Percentiles rank a stretch among this genome's conserved stretches.
Conservation (phyloP, 75 land plant genomes). For the Selaginella tamariscina region DNA sequence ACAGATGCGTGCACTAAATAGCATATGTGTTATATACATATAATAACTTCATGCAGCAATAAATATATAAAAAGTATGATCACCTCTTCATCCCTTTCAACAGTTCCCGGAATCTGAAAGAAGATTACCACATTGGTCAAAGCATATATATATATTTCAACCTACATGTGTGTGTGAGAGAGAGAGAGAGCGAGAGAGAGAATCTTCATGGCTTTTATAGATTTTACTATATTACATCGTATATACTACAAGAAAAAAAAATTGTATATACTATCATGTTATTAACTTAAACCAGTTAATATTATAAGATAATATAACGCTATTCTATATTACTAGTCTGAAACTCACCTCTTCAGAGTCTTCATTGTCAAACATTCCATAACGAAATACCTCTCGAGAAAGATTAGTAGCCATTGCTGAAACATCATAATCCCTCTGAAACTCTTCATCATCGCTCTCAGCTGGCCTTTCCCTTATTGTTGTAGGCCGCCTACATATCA, state of each 20-base stretch:
- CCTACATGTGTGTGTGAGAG: no score
- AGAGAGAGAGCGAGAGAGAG: no score
- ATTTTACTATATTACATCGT: no score
- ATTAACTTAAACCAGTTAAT: no score
- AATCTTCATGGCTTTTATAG: no score
- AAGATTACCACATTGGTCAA: no score
- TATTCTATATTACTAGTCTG: no score
- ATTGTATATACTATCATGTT: no score
- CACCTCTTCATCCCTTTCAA: conserved; percentile 97
- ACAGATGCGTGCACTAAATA: background rate
- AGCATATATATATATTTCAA: no score
- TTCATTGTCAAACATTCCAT: conserved; percentile 63
- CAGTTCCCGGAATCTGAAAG: conserved; percentile 57
- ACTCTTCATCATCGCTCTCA: conserved; percentile 95
- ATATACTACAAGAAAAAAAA: no score
- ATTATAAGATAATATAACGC: no score
- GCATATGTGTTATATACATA: background rate
- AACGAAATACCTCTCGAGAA: conserved; percentile 65
- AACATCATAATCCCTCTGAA: conserved; percentile 84
- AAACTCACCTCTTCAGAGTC: conserved; percentile 64
- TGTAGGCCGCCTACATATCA: conserved; percentile 66
- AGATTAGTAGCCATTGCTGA: conserved; percentile 82
- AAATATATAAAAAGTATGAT: background rate
- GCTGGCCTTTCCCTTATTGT: conserved; percentile 56
- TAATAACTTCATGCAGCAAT: conserved; percentile 4